phyloP scores from a whole-genome alignment of 1,284 basidiomycete genomes.

The Sanghuangporus sanghuang region DNA sequence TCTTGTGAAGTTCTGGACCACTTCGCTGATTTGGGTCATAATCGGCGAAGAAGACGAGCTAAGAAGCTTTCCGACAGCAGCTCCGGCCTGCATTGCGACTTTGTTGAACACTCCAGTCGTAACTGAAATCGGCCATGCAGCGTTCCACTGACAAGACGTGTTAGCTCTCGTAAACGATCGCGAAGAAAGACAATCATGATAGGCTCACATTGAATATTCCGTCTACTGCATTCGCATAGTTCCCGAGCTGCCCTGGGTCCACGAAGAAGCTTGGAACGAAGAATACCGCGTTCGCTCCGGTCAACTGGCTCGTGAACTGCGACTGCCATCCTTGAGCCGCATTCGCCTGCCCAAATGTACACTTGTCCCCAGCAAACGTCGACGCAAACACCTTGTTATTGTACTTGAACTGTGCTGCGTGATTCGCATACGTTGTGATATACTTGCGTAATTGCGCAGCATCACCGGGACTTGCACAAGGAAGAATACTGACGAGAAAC shows the following conservation, averaged over 20 bases:
- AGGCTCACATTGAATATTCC: conserved; percentile 55
- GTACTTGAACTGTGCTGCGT: conserved; percentile 62
- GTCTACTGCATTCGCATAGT: conserved; percentile 40
- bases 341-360: conserved; percentile 59
- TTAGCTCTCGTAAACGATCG: neutral
- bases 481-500: conserved; percentile 39
- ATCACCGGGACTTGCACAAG: conserved; percentile 51
- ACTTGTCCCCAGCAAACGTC: conserved; percentile 76
- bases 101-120: conserved; percentile 38
- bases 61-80: conserved; percentile 20
- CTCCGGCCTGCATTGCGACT: conserved; percentile 24
- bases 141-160: conserved; percentile 47
- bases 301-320: conserved; percentile 48
- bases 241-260: conserved; percentile 43
- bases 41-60: conserved; percentile 12
- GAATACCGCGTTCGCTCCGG: conserved; percentile 42
- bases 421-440: conserved; percentile 49
- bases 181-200: neutral
- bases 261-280: conserved; percentile 69
- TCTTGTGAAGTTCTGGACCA: conserved; percentile 39
- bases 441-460: conserved; percentile 52
- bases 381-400: conserved; percentile 61
- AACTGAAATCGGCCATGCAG: conserved; percentile 57
- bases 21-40: conserved; percentile 27
- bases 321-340: conserved; percentile 49